These are phyloP conservation scores for Lachnellula arida DNA, from an alignment of 2,329 filamentous ascomycete species.

Conservation along the genomic window DNA sequence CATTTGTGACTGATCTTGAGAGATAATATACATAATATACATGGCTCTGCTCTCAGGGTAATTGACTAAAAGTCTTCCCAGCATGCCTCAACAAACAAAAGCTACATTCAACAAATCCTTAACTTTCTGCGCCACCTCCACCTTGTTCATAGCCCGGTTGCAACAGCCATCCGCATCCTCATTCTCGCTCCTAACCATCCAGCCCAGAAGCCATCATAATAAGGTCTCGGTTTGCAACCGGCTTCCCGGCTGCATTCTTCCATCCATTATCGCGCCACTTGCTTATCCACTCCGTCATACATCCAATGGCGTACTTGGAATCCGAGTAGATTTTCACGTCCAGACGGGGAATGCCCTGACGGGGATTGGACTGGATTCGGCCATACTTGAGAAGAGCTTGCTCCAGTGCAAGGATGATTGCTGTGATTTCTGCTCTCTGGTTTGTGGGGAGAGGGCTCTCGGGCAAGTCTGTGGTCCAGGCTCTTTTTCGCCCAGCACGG, in stretches of 20 bases:
- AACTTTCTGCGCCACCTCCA: background rate
- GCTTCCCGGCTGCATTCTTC: constrained; percentile 26
- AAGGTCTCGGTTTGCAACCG: constrained; percentile 35
- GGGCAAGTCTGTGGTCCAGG: constrained; percentile 4
- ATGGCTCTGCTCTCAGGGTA: too few species aligned
- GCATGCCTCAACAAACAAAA: too few species aligned
- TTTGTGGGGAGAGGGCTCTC: constrained; percentile 26
- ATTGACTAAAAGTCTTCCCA: too few species aligned
- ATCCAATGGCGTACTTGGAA: constrained; percentile 34
- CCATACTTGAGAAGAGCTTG: constrained; percentile 37
- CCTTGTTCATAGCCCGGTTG: constrained; percentile 30
- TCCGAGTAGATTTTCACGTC: constrained; percentile 33
- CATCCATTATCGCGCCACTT: constrained; percentile 34
- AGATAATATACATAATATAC: too few species aligned
- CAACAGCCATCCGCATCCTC: constrained; percentile 29
- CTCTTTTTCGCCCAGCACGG: background rate
- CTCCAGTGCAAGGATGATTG: constrained; percentile 43
- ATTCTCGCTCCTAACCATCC: constrained; percentile 31
- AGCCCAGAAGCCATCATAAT: constrained; percentile 29
- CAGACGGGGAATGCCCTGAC: constrained; percentile 3
- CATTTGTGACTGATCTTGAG: too few species aligned
- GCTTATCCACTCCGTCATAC: constrained; percentile 32
- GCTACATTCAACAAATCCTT: too few species aligned
- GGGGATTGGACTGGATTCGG: constrained; percentile 15
- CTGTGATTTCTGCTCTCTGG: constrained; percentile 35